Percentiles rank a stretch among this genome's conserved stretches.
Evolutionary conservation across 1,139 yeast genomes (phyloP).

Genomic region (Nakaseomyces uthaithaninus): DNA sequence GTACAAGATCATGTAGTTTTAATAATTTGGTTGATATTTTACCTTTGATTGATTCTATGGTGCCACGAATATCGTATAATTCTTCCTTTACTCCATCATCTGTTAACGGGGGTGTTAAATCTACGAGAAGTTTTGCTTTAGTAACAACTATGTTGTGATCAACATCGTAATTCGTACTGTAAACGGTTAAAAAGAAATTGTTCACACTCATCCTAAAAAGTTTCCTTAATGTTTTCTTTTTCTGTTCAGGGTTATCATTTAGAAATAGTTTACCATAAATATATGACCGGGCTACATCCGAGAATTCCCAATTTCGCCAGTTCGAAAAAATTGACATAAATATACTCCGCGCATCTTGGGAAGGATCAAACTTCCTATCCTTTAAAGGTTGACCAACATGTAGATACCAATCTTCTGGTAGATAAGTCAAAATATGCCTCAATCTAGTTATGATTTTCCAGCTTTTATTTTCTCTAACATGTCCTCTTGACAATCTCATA

Average conservation of each 20-base stretch:
- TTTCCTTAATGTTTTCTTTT: constrained; percentile 20
- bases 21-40: constrained; percentile 21
- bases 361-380: constrained; percentile 33
- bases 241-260: constrained; percentile 13
- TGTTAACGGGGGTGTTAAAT: constrained; percentile 14
- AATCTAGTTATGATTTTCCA: constrained; percentile 81
- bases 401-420: constrained; percentile 50
- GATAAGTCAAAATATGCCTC: constrained; percentile 56
- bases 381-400: constrained; percentile 20
- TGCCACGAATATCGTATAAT: constrained; percentile 20
- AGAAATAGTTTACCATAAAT: constrained; percentile 37
- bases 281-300: constrained; percentile 48
- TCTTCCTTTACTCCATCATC: constrained; percentile 12
- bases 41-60: constrained; percentile 21
- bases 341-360: constrained; percentile 44
- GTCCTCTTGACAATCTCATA: constrained; percentile 60
- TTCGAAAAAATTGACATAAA: constrained; percentile 53
- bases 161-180: constrained; percentile 20
- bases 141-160: constrained; percentile 24
- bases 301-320: constrained; percentile 93
- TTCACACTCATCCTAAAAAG: constrained; percentile 18
- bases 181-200: constrained; percentile 23
- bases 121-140: constrained; percentile 17
- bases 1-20: constrained; percentile 15
- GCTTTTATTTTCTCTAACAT: constrained; percentile 70